These are phyloP conservation scores for Eimeria tenella DNA, from an alignment of 169 alveolate genomes.

Conservation along the genomic window DNA sequence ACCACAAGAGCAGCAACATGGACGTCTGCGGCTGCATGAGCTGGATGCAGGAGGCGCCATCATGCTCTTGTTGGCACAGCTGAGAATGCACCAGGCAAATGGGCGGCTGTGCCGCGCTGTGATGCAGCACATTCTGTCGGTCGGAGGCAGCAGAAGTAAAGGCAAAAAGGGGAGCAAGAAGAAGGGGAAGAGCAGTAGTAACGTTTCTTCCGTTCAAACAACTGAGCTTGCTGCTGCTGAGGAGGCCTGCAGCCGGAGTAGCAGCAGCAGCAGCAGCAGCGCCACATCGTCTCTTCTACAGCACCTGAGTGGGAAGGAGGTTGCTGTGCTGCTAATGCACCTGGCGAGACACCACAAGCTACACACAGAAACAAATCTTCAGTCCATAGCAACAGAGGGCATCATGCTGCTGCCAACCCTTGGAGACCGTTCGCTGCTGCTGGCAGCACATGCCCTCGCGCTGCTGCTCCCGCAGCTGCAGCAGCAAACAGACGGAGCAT, in stretches of 20 bases:
- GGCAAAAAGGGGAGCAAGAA: background rate
- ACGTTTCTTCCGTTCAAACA: background rate
- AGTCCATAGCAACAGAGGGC: background rate
- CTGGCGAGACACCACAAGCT: conserved; percentile 19
- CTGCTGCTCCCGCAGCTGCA: conserved; percentile 40
- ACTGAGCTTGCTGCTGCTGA: background rate
- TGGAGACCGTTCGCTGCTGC: conserved; percentile 26
- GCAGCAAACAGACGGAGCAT: background rate
- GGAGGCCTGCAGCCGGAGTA: background rate
- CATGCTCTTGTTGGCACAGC: conserved; percentile 44
- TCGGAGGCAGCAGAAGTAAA: conserved; percentile 13
- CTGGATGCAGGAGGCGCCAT: conserved; percentile 2
- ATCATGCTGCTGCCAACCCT: conserved; percentile 33
- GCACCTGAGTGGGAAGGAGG: conserved; percentile 31
- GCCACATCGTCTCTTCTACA: background rate
- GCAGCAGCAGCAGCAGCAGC: conserved; percentile 22
- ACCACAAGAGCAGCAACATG: conserved; percentile 7
- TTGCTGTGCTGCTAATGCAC: conserved; percentile 37
- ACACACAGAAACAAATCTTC: background rate
- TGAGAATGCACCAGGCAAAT: background rate
- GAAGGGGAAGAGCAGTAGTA: background rate
- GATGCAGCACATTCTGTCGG: conserved; percentile 12
- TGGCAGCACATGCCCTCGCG: conserved; percentile 17
- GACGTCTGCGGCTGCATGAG: conserved; percentile 52
- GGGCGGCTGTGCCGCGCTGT: conserved; percentile 5